These are phyloP conservation scores for Geotrichum reessii DNA, from an alignment of 1,139 yeast genomes.

Conservation along the genomic window DNA sequence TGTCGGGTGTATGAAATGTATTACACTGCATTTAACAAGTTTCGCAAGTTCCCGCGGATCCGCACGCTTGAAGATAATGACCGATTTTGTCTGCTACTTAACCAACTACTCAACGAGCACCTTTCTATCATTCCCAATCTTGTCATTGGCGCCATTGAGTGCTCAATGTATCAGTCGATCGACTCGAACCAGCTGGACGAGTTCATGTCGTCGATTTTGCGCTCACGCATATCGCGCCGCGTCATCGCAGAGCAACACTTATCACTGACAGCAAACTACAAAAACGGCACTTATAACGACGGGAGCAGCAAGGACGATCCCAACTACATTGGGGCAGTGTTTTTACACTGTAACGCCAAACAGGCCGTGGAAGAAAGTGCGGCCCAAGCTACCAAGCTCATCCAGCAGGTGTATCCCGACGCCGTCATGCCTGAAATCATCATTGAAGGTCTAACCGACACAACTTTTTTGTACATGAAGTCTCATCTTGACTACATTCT, in stretches of 20 bases:
- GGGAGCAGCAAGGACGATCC: constrained; percentile 38
- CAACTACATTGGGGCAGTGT: constrained; percentile 80
- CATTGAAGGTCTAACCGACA: constrained; percentile 55
- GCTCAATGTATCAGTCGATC: constrained; percentile 57
- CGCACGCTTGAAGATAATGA: constrained; percentile 67
- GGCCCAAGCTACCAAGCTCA: constrained; percentile 42
- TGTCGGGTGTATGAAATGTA: constrained; percentile 85
- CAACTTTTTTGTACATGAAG: constrained; percentile 73
- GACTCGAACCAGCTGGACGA: constrained; percentile 61
- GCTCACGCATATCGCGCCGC: constrained; percentile 84
- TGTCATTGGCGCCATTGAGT: constrained; percentile 89
- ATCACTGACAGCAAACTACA: constrained; percentile 63
- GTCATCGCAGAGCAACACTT: constrained; percentile 88
- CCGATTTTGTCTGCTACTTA: constrained; percentile 58
- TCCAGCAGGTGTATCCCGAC: constrained; percentile 44
- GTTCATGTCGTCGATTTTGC: constrained; percentile 67
- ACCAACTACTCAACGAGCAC: constrained; percentile 64
- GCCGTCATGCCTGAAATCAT: constrained; percentile 63
- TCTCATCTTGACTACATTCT: constrained; percentile 80
- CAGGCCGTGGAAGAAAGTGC: constrained; percentile 59
- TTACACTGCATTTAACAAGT: constrained; percentile 77
- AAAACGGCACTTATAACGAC: constrained; percentile 30
- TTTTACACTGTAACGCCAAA: constrained; percentile 69
- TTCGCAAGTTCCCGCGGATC: constrained; percentile 66
- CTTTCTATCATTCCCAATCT: constrained; percentile 75